These are phyloP conservation scores for Penicillium simplicissimum DNA, from an alignment of 495 filamentous ascomycete species.

Conservation along the genomic window DNA sequence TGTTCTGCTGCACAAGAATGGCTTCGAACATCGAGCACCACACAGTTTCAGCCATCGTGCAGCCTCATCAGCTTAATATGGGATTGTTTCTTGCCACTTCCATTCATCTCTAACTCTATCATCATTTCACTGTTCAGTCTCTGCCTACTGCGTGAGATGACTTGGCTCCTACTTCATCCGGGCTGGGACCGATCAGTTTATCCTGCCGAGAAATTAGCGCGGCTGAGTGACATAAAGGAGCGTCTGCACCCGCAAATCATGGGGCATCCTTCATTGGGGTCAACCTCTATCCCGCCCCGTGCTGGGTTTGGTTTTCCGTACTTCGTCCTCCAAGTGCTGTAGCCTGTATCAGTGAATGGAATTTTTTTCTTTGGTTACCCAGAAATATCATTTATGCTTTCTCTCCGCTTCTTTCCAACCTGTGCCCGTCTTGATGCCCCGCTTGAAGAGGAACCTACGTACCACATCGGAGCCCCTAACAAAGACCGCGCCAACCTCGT, in stretches of 20 bases:
- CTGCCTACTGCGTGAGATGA: neutral
- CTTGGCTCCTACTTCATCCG: slow-evolving; percentile 17
- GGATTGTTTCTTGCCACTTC: neutral
- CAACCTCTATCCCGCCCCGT: slow-evolving; percentile 5
- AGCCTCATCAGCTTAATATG: neutral
- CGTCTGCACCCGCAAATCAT: slow-evolving; percentile 16
- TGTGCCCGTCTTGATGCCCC: neutral
- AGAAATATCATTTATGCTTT: neutral
- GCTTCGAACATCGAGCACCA: neutral
- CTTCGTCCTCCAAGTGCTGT: neutral
- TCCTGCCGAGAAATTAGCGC: slow-evolving; percentile 9
- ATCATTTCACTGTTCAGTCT: neutral
- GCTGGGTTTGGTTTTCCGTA: neutral
- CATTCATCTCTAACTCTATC: neutral
- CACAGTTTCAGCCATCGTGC: neutral
- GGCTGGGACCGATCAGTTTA: slow-evolving; percentile 10
- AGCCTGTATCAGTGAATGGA: no score
- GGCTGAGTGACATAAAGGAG: slow-evolving; percentile 1
- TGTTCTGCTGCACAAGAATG: neutral
- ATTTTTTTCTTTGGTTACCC: no score
- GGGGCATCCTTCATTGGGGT: slow-evolving; percentile 3
- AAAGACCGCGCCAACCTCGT: slow-evolving; percentile 11
- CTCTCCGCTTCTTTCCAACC: neutral
- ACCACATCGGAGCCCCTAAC: neutral
- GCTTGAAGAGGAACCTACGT: neutral